Conservation (phyloP, 2,329 filamentous ascomycete genomes). For the Aureobasidium sp. region DNA sequence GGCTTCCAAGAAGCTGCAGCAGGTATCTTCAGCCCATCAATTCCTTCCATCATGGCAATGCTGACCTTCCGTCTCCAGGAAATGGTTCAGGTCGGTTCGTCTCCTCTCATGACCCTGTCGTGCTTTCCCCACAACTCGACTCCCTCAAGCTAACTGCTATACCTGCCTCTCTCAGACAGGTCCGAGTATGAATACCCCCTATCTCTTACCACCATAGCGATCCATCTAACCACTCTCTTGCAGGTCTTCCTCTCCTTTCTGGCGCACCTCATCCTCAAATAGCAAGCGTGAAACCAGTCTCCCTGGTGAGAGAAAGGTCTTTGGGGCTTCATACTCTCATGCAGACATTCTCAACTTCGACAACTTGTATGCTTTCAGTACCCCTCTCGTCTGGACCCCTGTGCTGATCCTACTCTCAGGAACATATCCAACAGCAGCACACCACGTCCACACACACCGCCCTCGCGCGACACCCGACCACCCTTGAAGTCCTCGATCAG, state of each 20-base stretch:
- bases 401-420: background rate
- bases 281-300: conserved; percentile 47
- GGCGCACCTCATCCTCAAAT: conserved; percentile 52
- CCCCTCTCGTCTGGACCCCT: background rate
- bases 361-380: conserved; percentile 50
- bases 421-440: conserved; percentile 27
- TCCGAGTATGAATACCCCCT: conserved; percentile 22
- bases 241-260: conserved; percentile 84
- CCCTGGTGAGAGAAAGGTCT: conserved; percentile 61
- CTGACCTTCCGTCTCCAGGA: conserved; percentile 54
- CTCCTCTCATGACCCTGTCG: conserved; percentile 18
- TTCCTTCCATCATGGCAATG: conserved; percentile 1
- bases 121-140: conserved; percentile 6
- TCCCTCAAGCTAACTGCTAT: conserved; percentile 8
- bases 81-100: conserved; percentile 99
- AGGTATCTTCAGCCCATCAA: background rate
- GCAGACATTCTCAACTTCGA: conserved; percentile 89
- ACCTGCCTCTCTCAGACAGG: conserved; percentile 22
- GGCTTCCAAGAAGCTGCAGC: conserved; percentile 38
- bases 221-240: background rate
- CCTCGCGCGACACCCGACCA: conserved; percentile 48
- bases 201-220: background rate
- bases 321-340: conserved; percentile 93
- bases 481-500: conserved; percentile 47
- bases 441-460: conserved; percentile 67